Base-by-base conservation (phyloP, 345 rosid species). In the Angophora floribunda region DNA sequence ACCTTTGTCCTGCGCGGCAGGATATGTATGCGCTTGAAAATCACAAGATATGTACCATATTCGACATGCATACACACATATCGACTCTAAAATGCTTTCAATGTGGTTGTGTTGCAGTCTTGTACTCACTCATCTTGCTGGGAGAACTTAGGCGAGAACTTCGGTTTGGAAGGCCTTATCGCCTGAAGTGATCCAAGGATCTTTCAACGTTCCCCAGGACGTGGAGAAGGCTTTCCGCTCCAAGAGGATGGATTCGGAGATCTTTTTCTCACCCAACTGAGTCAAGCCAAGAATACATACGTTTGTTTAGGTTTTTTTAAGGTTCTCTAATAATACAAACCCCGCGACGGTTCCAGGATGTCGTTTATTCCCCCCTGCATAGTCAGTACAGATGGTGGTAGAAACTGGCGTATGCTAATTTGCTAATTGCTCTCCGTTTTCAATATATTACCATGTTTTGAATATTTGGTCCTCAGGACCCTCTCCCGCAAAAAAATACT, bases 121-220 rank as follows among this genome's bases (percentile, higher is more conserved):
- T 0, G 91, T 96, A 15, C 96, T 97, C 95, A 96, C 98, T 28
- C 97, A 97, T 87, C 88, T 97, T 92, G 99, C 99, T 6, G 99
- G 99, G 80, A 96, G 92, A 89, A 97, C 96, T n/a, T 93, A 94
- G 1, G 93, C 91, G 80, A 96, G 92, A 89, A 97, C 96, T n/a
- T 93, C 95, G 1, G 93, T 91, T 36, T 95, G 96, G 97, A 96
- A 96, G 93, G 94, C 99, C 3, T 86, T 97, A 89, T 96, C 98
- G 3, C 97, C 98, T 6, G 90, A 93, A 88, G 99, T 96, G 90
- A 89, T 96, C 26, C 90, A 93, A 89, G 99, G 99, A 24, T 88
- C 99, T 7, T 95, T 97, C 90, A 94, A 93, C 51, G 95, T 97
- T 80, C 11, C 90, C 19, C 89, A 94, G 9, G 97, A 96, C 11